Base-by-base conservation (phyloP, 1,284 basidiomycete species). In the Coriolopsis trogii region DNA sequence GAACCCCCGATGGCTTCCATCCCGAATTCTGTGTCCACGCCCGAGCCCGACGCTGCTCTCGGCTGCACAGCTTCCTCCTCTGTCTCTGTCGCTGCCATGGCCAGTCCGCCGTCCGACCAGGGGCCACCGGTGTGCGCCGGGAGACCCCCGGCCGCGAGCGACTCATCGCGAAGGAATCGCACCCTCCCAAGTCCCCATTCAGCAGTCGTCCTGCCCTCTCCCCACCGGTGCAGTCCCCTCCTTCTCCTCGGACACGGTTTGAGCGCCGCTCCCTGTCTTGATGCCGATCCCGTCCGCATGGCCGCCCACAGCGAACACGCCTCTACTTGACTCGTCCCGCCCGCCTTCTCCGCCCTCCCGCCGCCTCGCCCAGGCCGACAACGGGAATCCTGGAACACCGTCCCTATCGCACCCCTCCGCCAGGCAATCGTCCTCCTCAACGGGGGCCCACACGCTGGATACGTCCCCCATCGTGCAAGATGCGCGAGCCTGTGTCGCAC, bases 111-210 rank as follows among this genome's bases (percentile, higher is more conserved):
- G 29, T 15, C 28, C 16, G 41, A 18, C 40, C 40, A 28, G 16
- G 31, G 16, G 15, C 4, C 30, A 16, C 4, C 26, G 18, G 16
- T n/a, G 37, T 20, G 33, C 33, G 20, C 26, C 30, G 41, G 29
- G 39, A 16, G 6, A 7, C 3, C 20, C 21, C 41, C 41, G 41
- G 41, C 41, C 41, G 41, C 28, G 20, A 33, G 30, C 30, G n/a
- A 12, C 6, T 6, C 41, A 43, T 43, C 41, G 41, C 41, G 41
- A 43, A 33, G 21, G 41, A 31, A 43, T 4, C 41, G 41, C 30
- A 34, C 29, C 25, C 39, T 15, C 39, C 15, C 8, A 13, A 26
- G 33, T 18, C 15, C 41, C 21, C 30, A 43, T 43, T 31, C 9
- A 31, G 41, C 41, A 43, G 41, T 20, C 30, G 6, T 23, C 15